A percentile compares a stretch with the other conserved stretches of the same genome.
Evolutionary conservation across 805 yeast species (phyloP).

Genomic region (Yamadazyma takamatsuzukensis): DNA sequence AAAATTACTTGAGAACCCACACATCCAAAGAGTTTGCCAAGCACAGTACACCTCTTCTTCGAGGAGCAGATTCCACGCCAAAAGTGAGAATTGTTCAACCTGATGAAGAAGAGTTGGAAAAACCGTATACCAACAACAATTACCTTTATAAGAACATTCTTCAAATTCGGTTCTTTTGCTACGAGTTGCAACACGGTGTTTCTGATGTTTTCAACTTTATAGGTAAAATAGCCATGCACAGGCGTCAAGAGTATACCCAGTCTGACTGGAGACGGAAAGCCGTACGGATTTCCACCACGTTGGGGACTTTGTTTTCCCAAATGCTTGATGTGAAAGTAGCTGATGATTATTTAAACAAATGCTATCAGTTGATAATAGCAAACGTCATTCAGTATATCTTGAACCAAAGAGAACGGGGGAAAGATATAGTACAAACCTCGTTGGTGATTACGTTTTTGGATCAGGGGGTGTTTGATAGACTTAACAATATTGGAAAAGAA

Average conservation of each 20-base stretch:
- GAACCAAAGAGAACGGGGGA: constrained; percentile 20
- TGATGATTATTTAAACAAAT: constrained; percentile 14
- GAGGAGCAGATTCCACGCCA: constrained; percentile 25
- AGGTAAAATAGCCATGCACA: constrained; percentile 43
- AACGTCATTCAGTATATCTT: constrained; percentile 39
- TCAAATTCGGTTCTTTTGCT: constrained; percentile 49
- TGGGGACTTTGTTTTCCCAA: constrained; percentile 22
- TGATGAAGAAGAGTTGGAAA: constrained; percentile 43
- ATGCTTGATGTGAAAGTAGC: constrained; percentile 20
- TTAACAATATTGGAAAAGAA: constrained; percentile 1
- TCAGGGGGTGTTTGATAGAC: constrained; percentile 39
- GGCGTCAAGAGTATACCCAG: constrained; percentile 41
- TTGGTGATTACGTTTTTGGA: constrained; percentile 50
- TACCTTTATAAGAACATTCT: constrained; percentile 52
- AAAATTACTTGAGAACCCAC: constrained; percentile 44
- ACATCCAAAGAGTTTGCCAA: constrained; percentile 47
- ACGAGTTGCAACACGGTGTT: constrained; percentile 45
- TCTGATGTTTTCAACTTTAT: constrained; percentile 41
- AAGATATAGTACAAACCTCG: constrained; percentile 31
- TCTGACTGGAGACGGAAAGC: constrained; percentile 36
- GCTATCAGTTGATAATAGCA: constrained; percentile 32
- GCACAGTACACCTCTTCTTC: constrained; percentile 35
- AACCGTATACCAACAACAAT: background rate
- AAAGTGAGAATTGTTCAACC: constrained; percentile 47
- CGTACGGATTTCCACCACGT: constrained; percentile 36